Base-by-base conservation (phyloP, 768 basidiomycete genomes). In the Neoboletus subvelutipes region DNA sequence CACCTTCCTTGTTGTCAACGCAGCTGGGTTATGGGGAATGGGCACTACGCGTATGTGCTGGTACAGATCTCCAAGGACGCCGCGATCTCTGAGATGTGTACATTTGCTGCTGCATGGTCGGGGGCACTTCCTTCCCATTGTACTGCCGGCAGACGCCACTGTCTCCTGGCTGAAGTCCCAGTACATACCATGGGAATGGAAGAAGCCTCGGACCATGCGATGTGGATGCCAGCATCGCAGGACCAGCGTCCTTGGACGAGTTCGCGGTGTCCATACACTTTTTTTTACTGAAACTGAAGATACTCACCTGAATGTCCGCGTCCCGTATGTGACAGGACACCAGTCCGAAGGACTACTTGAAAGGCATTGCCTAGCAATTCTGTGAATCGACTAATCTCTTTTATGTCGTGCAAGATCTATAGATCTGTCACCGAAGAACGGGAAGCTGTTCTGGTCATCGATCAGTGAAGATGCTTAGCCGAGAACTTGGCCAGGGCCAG, bases 121-220 rank as follows among this genome's bases (percentile, higher is more conserved):
- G 69, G 45, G 61, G 67, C 58, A 55, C 74, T 72, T 76, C 72
- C 57, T 61, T 70, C 69, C 69, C 73, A 72, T 70, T 73, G 71
- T 72, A 67, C 71, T 68, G 64, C 59, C 61, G 62, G 56, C 59
- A 61, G 63, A 68, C 54, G 65, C 73, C 65, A 64, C 63, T 63
- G 54, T 67, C 67, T 65, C 63, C 63, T 68, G 64, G 67, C 61
- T 55, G 43, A 64, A 48, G 60, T 62, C 62, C 59, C 62, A 73
- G 76, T 75, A 76, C 76, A 77, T 80, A 80, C 78, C 78, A 80
- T 80, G 79, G 77, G 79, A 80, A 80, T 80, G 79, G 78, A 80
- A 80, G 76, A 80, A 73, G 74, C 69, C 68, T 65, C 71, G 64
- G 75, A 75, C 74, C 74, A 77, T 71, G 67, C 61, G 50, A 62